phyloP scores from a whole-genome alignment of 495 filamentous ascomycete genomes.

The Daldinia concentrica region DNA sequence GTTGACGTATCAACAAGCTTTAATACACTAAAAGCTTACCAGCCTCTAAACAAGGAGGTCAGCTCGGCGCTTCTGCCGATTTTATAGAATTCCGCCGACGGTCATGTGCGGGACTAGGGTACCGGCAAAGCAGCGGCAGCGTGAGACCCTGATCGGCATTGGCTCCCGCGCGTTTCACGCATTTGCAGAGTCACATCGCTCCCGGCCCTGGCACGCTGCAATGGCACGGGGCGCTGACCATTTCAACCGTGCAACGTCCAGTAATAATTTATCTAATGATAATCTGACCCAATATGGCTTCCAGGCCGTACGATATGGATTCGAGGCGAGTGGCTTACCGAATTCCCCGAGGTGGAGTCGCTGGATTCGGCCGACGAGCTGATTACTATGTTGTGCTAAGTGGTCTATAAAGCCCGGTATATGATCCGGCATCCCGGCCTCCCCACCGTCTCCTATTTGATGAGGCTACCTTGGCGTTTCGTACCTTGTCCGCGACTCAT shows the following conservation, averaged over 20 bases:
- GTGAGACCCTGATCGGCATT: conserved; percentile 23
- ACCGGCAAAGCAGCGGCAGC: conserved; percentile 10
- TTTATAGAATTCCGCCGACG: neutral
- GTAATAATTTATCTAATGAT: conserved; percentile 17
- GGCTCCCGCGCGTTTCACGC: conserved; percentile 19
- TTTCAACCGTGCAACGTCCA: conserved; percentile 8
- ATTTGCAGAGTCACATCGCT: conserved; percentile 23
- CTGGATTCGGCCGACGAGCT: conserved; percentile 11
- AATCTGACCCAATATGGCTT: conserved; percentile 13
- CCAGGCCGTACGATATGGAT: neutral
- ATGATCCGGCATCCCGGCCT: conserved; percentile 7
- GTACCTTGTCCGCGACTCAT: neutral
- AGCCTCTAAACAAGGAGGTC: neutral
- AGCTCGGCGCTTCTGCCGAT: neutral
- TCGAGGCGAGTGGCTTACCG: neutral
- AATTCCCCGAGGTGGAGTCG: conserved; percentile 1
- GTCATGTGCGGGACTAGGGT: conserved; percentile 2
- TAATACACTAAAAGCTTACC: neutral
- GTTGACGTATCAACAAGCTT: neutral
- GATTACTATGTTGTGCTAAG: conserved; percentile 27
- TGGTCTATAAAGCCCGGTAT: conserved; percentile 16
- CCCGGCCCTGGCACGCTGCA: conserved; percentile 19
- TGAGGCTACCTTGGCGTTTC: conserved; percentile 20
- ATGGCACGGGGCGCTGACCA: conserved; percentile 25
- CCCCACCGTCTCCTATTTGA: conserved; percentile 12